phyloP scores from a whole-genome alignment of 768 basidiomycete genomes.

The Xerocomus potaroensis region DNA sequence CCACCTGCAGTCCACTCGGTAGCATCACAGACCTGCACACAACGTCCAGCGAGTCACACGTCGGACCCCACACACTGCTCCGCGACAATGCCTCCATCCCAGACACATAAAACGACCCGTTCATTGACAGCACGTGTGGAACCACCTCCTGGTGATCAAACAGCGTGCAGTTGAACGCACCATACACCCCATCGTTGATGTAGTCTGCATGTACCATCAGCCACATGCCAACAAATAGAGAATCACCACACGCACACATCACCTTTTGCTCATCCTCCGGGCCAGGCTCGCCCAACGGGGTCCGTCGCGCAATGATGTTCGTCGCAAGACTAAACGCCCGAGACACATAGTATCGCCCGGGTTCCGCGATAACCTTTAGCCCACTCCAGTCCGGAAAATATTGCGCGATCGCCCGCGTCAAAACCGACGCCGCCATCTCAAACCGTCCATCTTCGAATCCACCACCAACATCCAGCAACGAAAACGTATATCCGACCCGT shows the following conservation, averaged over 20 bases:
- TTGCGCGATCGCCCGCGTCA: conserved; percentile 64
- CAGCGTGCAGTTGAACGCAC: conserved; percentile 93
- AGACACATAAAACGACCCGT: conserved; percentile 50
- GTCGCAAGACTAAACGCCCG: conserved; percentile 89
- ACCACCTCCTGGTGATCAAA: conserved; percentile 95
- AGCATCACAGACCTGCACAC: conserved; percentile 63
- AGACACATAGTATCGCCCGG: conserved; percentile 91
- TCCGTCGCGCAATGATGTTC: conserved; percentile 88
- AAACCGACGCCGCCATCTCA: conserved; percentile 67
- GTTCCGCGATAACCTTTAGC: conserved; percentile 89
- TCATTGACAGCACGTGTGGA: conserved; percentile 73
- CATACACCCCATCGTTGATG: conserved; percentile 99
- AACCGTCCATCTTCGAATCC: conserved; percentile 92
- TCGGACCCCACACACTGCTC: conserved; percentile 95
- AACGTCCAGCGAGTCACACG: conserved; percentile 96
- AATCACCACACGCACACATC: conserved; percentile 80
- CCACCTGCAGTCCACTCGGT: conserved; percentile 72
- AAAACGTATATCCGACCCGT: conserved; percentile 77
- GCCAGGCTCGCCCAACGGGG: conserved; percentile 40
- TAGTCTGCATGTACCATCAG: conserved; percentile 59
- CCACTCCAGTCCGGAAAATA: conserved; percentile 73
- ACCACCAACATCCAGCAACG: conserved; percentile 88
- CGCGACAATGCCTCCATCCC: conserved; percentile 40
- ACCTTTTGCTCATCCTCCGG: too few relatives aligned
- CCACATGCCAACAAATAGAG: not conserved